Evolutionary conservation across 495 filamentous ascomycete genomes (phyloP), one percentile per base, ranked within the genome.

Genomic region (Penicillium diatomitis): DNA sequence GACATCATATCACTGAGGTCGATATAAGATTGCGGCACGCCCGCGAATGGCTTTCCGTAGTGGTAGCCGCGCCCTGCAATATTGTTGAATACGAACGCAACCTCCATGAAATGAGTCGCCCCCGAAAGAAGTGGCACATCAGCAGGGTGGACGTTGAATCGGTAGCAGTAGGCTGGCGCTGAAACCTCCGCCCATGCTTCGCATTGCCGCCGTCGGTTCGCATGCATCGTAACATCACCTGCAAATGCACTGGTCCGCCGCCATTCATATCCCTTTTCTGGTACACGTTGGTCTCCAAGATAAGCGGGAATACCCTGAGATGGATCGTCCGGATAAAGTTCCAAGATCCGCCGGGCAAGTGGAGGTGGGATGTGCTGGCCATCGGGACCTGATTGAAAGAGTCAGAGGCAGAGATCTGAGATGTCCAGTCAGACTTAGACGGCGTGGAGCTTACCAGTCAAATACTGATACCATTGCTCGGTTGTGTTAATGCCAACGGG

Each of bases 51-150:
- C 54, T 46, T 69, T 27, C 64, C 65, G 68, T 59, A 73, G 54
- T 63, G 69, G 50, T 78, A 79, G 6, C 76, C 75, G 20, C 66
- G 49, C 1, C 77, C 73, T 2, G 67, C 54, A 36, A 74, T 64
- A 50, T 83, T 83, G 62, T 80, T 64, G 57, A 83, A 83, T 30
- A 80, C 80, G 57, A 77, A 80, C 1, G 77, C 58, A 2, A 84
- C 79, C 47, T 84, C 81, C 38, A 72, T 70, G 52, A 83, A 82
- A 52, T 84, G 81, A n/a, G 73, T 72, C 1, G 68, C 73, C 5
- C 76, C 74, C 4, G 56, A 50, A 1, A 63, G 41, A 6, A 53
- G 50, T 2, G 69, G 55, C 0, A 65, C 50, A 44, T 74, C 70
- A 32, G 60, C 66, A 0, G 68, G 59, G 36, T 67, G 66, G 33